Base-by-base conservation (phyloP, 345 rosid genomes). In the Xanthoceras sorbifolium region DNA sequence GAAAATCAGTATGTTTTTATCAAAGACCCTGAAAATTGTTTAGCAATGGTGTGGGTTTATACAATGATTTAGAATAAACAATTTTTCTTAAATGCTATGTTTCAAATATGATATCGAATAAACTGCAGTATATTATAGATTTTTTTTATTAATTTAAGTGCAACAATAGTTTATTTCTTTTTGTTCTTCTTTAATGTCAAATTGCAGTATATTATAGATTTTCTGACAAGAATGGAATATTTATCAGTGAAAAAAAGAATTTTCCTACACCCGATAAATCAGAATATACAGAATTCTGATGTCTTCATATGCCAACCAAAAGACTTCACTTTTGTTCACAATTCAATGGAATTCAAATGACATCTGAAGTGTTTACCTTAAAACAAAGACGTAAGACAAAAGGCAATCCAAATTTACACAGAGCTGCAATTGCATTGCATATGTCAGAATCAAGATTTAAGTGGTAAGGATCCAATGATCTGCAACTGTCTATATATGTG, bases 401-500 rank as follows among this genome's bases (percentile, higher is more conserved):
- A 73, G 26, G 44, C 59, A 50, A 23, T 62, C 81, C 78, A 70
- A 23, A 50, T 42, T 2, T 66, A 17, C 72, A 31, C 74, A 77
- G 57, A 57, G 42, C 31, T 70, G 76, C 67, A 57, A 50, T n/a
- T 25, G 40, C 40, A 36, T 40, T 22, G 28, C 28, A 57, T 22
- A 22, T 67, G 83, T 75, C 85, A 81, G 85, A 69, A 61, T 38
- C 44, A 34, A 36, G 25, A 75, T 66, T 71, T 34, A 72, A 69
- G 72, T 70, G 66, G 42, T 50, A 71, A 79, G 81, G 71, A 87
- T 83, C 80, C 78, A 81, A 75, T 59, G 32, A 71, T 76, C 73
- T 64, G 79, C 78, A 84, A 69, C 73, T 25, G n/a, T n/a, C n/a
- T n/a, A n/a, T n/a, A n/a, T n/a, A 75, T 60, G 80, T 67, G 78